A percentile compares a stretch with the other conserved stretches of the same genome.
Evolutionary conservation across 1,139 yeast species (phyloP).

Genomic region (Magnusiomyces paraingens): DNA sequence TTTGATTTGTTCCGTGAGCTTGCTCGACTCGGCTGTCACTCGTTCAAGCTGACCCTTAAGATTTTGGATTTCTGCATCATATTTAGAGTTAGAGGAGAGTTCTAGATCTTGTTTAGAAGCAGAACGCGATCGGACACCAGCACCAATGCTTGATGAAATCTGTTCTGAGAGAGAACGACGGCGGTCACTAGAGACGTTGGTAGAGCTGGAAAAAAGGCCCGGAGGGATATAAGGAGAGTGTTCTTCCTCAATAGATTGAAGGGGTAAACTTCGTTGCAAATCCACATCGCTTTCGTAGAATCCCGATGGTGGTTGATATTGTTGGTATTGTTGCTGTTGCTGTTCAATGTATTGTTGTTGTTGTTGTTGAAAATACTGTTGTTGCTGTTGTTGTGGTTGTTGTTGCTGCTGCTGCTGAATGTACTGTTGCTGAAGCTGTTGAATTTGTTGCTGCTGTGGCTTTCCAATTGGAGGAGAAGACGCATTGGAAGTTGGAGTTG

Average conservation of each 20-base stretch:
- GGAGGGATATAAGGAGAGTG: constrained; percentile 17
- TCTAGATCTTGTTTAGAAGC: constrained; percentile 5
- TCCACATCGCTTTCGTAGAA: not conserved
- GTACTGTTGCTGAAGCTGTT: not conserved
- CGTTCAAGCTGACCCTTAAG: not conserved
- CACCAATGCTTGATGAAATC: constrained; percentile 14
- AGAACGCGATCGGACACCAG: constrained; percentile 12
- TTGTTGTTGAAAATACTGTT: not conserved
- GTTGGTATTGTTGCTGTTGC: not conserved
- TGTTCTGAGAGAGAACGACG: constrained; percentile 17
- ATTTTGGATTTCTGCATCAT: not conserved
- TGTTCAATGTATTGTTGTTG: not conserved
- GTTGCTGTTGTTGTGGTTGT: not conserved
- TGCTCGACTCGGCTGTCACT: too few species aligned
- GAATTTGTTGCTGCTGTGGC: constrained; percentile 1
- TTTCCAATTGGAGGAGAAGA: constrained; percentile 4
- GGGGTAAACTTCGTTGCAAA: constrained; percentile 4
- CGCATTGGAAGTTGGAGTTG: constrained; percentile 1
- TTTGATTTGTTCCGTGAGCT: constrained; percentile 11
- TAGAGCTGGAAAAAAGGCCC: constrained; percentile 1
- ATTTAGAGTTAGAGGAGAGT: not conserved
- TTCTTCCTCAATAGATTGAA: constrained; percentile 14
- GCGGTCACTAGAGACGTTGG: constrained; percentile 5
- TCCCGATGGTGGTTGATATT: not conserved
- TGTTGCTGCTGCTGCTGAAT: not conserved